Conservation (phyloP, 306 rosid species). For the Vigna trinervia region DNA sequence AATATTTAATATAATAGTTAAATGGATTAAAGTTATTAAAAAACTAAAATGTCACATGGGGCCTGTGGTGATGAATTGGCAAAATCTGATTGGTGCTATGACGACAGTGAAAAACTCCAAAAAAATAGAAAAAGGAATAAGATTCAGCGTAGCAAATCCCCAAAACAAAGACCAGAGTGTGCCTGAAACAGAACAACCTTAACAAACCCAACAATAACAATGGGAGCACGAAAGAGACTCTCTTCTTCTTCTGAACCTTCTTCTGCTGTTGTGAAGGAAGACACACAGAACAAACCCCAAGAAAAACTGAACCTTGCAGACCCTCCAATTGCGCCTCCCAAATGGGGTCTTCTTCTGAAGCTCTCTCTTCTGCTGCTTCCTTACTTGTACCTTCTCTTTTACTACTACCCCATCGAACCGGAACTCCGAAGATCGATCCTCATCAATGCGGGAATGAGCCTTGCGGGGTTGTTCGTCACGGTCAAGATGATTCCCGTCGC, state of each 20-base stretch:
- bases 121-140: not conserved
- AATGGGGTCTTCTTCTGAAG: conserved; percentile 66
- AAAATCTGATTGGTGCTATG: not conserved
- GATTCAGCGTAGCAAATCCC: not conserved
- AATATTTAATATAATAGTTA: not conserved
- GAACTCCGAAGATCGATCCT: conserved; percentile 71
- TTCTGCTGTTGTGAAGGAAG: conserved; percentile 34
- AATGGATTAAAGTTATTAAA: too few relatives aligned
- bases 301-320: conserved; percentile 42
- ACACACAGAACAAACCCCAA: conserved; percentile 27
- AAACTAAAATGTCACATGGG: not conserved
- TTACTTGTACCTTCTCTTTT: conserved; percentile 70
- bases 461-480: conserved; percentile 64
- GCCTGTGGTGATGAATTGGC: conserved; percentile 24
- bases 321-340: conserved; percentile 74
- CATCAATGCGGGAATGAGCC: conserved; percentile 79
- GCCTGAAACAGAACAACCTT: not conserved
- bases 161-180: not conserved
- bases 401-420: conserved; percentile 62
- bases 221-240: conserved; percentile 84
- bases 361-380: conserved; percentile 66
- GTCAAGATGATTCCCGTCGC: conserved; percentile 87
- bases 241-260: conserved; percentile 46
- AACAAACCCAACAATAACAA: conserved; percentile 54
- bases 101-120: not conserved